Base-by-base conservation (phyloP, 371 early-diverging fungal genomes). In the Mucor indicus region DNA sequence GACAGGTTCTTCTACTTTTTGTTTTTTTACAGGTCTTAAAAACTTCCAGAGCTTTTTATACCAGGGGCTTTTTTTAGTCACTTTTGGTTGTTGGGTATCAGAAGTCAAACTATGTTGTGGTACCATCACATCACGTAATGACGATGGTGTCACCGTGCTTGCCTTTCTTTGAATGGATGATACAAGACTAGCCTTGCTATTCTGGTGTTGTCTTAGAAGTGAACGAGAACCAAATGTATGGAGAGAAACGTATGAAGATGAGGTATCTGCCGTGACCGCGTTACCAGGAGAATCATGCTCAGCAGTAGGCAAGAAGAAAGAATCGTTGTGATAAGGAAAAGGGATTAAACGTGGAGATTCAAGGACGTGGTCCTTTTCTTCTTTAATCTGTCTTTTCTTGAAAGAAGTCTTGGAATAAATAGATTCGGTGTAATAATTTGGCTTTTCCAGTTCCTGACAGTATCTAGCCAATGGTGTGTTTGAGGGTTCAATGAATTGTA, bases 321-420 rank as follows among this genome's bases (percentile, higher is more conserved):
- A 53, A 29, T 62, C 63, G 13, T 62, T 62, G 31, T 62, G 63
- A 32, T 58, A 62, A 2, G 63, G 63, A 21, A 62, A 62, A 21
- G 58, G 50, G 9, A 62, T 29, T 19, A 57, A 6, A 5, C 53
- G 53, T 16, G 62, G 53, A 3, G 54, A 62, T 39, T 61, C 61
- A 4, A 56, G 2, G 8, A 61, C 61, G 20, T 37, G 21, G 24
- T 57, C 53, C n/a, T 38, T 17, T 16, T 39, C 37, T 2, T 2
- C 42, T 22, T 31, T 30, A 2, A 13, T 3, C 31, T 32, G 30
- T 30, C 19, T 40, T 8, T 31, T 33, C n/a, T 20, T 37, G 10
- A 37, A 20, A 4, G 53, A 42, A 6, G 36, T 22, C 12, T 29
- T 36, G 13, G 25, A 40, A n/a, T 25, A 29, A 2, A 27, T 11